phyloP scores from a whole-genome alignment of 1,284 basidiomycete species.

The Moesziomyces sp. region DNA sequence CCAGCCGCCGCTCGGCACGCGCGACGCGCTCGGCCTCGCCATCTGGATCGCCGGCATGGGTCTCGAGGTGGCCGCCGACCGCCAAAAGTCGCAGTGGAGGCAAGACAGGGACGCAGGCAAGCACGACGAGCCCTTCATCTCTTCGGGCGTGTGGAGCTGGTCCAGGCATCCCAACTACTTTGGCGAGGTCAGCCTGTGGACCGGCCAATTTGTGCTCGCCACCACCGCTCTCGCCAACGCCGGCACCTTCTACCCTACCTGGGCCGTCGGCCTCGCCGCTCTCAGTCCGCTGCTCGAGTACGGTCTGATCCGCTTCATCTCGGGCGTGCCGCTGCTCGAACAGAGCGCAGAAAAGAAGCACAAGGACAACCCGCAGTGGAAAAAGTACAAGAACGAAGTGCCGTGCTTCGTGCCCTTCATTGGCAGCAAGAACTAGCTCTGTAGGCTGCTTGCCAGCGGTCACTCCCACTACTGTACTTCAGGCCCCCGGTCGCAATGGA shows the following conservation, averaged over 20 bases:
- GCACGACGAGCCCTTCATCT: constrained; percentile 81
- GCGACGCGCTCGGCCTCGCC: constrained; percentile 74
- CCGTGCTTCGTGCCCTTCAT: constrained; percentile 59
- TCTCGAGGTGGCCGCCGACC: constrained; percentile 70
- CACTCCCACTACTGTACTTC: neutral
- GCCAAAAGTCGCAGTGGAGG: constrained; percentile 79
- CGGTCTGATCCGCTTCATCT: constrained; percentile 70
- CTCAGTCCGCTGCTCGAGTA: constrained; percentile 78
- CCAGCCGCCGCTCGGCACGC: constrained; percentile 74
- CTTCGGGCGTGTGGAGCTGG: constrained; percentile 77
- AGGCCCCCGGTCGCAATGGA: neutral
- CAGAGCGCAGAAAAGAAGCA: constrained; percentile 75
- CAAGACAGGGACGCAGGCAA: constrained; percentile 75
- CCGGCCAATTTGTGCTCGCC: constrained; percentile 75
- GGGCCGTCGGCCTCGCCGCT: constrained; percentile 70
- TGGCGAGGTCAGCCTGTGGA: constrained; percentile 80
- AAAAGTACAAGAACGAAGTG: constrained; percentile 74
- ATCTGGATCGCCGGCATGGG: constrained; percentile 71
- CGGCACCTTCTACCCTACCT: constrained; percentile 69
- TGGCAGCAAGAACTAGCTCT: constrained; percentile 43
- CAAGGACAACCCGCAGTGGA: constrained; percentile 75
- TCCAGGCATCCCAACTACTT: constrained; percentile 84
- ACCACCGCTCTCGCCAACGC: constrained; percentile 34
- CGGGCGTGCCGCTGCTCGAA: constrained; percentile 79
- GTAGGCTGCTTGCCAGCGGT: neutral